Percentiles rank a stretch among this genome's conserved stretches.
phyloP scores from a whole-genome alignment of 768 basidiomycete species.

The Trametes gibbosa region DNA sequence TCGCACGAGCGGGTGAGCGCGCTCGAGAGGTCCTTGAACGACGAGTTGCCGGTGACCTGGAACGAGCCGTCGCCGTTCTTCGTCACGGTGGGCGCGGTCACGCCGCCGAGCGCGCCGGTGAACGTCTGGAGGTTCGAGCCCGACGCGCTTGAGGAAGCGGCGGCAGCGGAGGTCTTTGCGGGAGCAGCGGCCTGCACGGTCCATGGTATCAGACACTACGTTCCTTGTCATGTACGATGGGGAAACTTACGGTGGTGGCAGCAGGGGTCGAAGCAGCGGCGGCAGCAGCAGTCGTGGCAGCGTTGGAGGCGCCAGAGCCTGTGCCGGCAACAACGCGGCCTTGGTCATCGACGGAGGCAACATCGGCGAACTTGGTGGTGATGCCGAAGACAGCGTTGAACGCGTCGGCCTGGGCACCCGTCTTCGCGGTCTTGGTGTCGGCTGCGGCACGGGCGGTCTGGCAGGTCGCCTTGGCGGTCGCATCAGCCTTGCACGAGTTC shows the following conservation, averaged over 20 bases:
- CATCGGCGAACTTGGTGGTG: conserved; percentile 46
- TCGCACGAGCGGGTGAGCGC: conserved; percentile 53
- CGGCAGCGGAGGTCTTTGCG: conserved; percentile 9
- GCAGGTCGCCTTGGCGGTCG: conserved; percentile 51
- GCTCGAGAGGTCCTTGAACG: conserved; percentile 43
- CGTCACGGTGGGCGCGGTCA: conserved; percentile 46
- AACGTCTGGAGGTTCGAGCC: conserved; percentile 49
- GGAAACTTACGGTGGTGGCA: background rate
- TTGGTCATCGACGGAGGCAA: conserved; percentile 44
- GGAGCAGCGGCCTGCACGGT: conserved; percentile 4
- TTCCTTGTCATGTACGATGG: too few species aligned
- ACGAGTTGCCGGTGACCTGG: conserved; percentile 46
- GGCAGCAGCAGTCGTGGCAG: conserved; percentile 15
- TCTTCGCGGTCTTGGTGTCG: conserved; percentile 25
- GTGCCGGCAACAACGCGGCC: conserved; percentile 36
- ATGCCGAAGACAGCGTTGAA: conserved; percentile 62
- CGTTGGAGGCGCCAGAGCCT: conserved; percentile 25
- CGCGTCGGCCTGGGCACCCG: conserved; percentile 56
- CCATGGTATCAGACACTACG: background rate
- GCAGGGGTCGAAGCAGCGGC: conserved; percentile 20
- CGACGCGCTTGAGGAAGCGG: conserved; percentile 18
- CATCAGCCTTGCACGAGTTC: conserved; percentile 53
- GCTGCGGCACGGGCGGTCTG: conserved; percentile 35
- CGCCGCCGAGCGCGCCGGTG: conserved; percentile 43
- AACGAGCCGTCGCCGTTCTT: conserved; percentile 41